phyloP scores from a whole-genome alignment of 805 yeast genomes.

The Candida nitratophila region DNA sequence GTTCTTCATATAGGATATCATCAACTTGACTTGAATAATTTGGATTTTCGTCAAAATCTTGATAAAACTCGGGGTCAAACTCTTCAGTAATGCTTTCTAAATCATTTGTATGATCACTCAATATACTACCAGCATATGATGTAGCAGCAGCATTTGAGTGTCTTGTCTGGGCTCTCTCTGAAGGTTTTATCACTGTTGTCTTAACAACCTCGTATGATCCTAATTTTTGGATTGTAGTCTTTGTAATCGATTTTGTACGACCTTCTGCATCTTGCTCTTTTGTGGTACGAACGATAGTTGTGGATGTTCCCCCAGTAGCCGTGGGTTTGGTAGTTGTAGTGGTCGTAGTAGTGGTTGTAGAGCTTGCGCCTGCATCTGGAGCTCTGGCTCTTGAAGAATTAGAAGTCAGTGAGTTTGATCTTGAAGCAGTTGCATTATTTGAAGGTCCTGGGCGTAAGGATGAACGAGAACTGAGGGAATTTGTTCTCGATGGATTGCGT shows the following conservation, averaged over 20 bases:
- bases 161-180: not conserved
- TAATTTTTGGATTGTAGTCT: conserved; percentile 41
- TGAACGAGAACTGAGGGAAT: conserved; percentile 13
- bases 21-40: conserved; percentile 1
- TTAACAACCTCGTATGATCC: conserved; percentile 43
- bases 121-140: conserved; percentile 13
- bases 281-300: conserved; percentile 40
- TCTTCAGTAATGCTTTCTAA: conserved; percentile 24
- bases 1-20: conserved; percentile 1
- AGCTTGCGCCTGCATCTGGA: conserved; percentile 21
- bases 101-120: conserved; percentile 15
- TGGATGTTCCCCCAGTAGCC: conserved; percentile 8
- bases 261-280: conserved; percentile 44
- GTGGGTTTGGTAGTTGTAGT: conserved; percentile 18
- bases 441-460: not conserved
- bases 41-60: conserved; percentile 1
- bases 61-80: conserved; percentile 14
- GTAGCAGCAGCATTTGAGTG: not conserved
- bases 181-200: conserved; percentile 35
- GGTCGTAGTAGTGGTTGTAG: conserved; percentile 24
- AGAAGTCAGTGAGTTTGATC: conserved; percentile 19
- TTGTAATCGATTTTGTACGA: conserved; percentile 48
- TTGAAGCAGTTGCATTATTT: conserved; percentile 9
- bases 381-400: conserved; percentile 16
- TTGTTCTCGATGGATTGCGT: conserved; percentile 11